These are phyloP conservation scores for Chaetomium globosum DNA, from an alignment of 2,329 filamentous ascomycete species.

Conservation along the genomic window DNA sequence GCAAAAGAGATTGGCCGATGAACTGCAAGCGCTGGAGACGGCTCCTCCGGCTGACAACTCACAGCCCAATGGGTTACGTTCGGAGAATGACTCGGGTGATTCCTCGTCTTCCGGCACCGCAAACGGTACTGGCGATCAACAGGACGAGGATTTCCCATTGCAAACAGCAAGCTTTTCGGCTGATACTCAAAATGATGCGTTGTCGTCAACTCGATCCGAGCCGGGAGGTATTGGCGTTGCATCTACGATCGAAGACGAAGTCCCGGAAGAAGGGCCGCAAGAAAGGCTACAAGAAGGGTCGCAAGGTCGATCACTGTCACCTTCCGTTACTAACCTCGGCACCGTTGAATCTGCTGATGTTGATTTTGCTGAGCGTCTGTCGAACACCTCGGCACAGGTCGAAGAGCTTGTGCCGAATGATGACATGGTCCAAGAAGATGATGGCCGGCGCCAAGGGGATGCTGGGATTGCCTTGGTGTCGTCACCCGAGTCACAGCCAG, in stretches of 20 bases:
- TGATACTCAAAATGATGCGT: not conserved
- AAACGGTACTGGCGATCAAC: not conserved
- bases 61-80: constrained; percentile 10
- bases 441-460: not conserved
- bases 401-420: not conserved
- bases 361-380: not conserved
- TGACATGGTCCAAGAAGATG: constrained; percentile 1
- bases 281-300: not conserved
- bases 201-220: not conserved
- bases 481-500: not conserved
- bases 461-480: not conserved
- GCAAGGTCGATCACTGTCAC: not conserved
- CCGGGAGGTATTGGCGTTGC: constrained; percentile 11
- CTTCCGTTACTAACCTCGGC: not conserved
- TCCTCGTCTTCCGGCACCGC: not conserved
- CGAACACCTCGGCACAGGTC: not conserved
- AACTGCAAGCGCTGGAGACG: constrained; percentile 44
- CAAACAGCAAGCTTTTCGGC: not conserved
- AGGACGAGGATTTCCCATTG: not conserved
- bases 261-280: not conserved
- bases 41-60: constrained; percentile 41
- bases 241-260: constrained; percentile 7
- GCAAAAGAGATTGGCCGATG: constrained; percentile 40
- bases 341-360: not conserved
- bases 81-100: not conserved